Evolutionary conservation across 192 early-diverging fungal genomes (phyloP).

Genomic region (Podila verticillata): DNA sequence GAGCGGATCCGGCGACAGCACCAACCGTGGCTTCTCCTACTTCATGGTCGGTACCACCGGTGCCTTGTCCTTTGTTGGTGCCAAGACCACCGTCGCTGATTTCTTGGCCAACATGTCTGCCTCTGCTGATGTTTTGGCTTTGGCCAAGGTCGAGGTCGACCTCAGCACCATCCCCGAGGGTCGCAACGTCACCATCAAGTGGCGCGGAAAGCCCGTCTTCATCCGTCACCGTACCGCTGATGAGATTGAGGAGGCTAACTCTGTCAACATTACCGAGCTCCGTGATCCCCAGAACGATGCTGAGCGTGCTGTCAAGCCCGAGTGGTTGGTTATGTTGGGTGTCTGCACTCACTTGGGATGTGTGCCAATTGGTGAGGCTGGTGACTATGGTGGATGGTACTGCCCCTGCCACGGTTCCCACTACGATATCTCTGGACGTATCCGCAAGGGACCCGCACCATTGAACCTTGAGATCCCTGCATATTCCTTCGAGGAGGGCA

Average conservation of each 20-base stretch:
- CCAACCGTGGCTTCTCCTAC: conserved; percentile 87
- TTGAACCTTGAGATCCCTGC: conserved; percentile 97
- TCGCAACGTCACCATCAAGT: conserved; percentile 97
- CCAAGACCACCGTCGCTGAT: conserved; percentile 91
- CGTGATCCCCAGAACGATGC: conserved; percentile 94
- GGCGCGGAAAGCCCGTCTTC: conserved; percentile 99
- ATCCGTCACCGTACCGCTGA: conserved; percentile 95
- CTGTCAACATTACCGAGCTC: conserved; percentile 80
- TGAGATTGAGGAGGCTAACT: conserved; percentile 94
- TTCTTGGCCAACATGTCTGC: conserved; percentile 89
- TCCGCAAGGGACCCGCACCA: conserved; percentile 97
- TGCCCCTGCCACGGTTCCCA: conserved; percentile 99
- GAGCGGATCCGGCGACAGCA: conserved; percentile 62
- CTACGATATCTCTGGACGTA: conserved; percentile 98
- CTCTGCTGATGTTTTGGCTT: conserved; percentile 97
- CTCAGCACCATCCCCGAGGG: conserved; percentile 92
- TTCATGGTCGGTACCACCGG: conserved; percentile 94
- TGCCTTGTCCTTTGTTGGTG: conserved; percentile 80
- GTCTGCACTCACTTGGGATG: conserved; percentile 85
- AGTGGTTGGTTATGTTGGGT: conserved; percentile 96
- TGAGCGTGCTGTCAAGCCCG: conserved; percentile 87
- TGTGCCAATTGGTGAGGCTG: conserved; percentile 97
- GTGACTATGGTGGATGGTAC: conserved; percentile 99
- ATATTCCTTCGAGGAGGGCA: conserved; percentile 71
- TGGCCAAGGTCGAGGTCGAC: conserved; percentile 98